phyloP scores from a whole-genome alignment of 805 yeast genomes.

The Cyberlindnera bimundalis region DNA sequence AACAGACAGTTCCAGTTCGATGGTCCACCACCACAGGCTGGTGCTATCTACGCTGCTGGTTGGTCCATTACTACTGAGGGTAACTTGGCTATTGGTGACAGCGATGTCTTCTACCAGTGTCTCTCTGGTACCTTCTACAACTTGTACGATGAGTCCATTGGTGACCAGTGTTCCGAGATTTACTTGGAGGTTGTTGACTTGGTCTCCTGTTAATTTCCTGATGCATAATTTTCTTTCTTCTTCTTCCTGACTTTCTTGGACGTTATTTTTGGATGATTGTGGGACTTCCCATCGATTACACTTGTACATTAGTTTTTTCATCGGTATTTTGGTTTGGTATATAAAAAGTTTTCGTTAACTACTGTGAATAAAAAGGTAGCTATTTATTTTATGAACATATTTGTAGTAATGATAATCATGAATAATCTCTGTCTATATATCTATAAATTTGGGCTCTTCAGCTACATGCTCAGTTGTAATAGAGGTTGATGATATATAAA shows the following conservation, averaged over 20 bases:
- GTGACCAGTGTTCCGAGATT: slow-evolving; percentile 60
- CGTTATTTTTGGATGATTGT: too few species aligned
- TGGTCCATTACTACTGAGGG: slow-evolving; percentile 58
- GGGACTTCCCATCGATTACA: too few species aligned
- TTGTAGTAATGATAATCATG: too few species aligned
- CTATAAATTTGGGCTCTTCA: too few species aligned
- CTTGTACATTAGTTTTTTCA: slow-evolving; percentile 8
- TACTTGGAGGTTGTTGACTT: slow-evolving; percentile 56
- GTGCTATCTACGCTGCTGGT: slow-evolving; percentile 67
- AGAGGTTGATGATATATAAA: too few species aligned
- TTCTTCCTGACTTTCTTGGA: slow-evolving; percentile 3
- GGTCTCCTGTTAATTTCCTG: slow-evolving; percentile 26
- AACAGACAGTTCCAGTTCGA: slow-evolving; percentile 85
- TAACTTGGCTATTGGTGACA: slow-evolving; percentile 60
- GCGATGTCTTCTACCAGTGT: slow-evolving; percentile 68
- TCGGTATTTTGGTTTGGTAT: slow-evolving; percentile 11
- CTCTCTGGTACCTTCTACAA: slow-evolving; percentile 74
- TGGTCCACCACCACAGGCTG: slow-evolving; percentile 85
- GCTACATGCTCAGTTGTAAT: too few species aligned
- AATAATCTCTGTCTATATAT: too few species aligned
- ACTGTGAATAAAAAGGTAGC: too few species aligned
- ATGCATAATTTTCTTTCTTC: neutral
- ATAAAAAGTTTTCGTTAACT: too few species aligned
- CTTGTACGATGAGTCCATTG: slow-evolving; percentile 63
- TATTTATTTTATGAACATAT: too few species aligned